phyloP scores from a whole-genome alignment of 1,139 yeast species.

The Yamadazyma oceani region DNA sequence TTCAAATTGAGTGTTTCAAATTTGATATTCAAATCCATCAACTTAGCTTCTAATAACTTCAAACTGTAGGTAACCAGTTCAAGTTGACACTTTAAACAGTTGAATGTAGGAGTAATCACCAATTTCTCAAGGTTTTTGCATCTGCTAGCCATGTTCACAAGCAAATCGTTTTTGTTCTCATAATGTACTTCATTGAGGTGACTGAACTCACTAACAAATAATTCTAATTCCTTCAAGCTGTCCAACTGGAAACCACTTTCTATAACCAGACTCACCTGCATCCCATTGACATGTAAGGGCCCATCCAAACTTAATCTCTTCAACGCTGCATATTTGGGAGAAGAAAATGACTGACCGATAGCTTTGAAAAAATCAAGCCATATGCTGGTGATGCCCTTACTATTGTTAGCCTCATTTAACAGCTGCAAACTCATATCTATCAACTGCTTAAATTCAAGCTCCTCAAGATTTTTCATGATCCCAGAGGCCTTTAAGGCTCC shows the following conservation, averaged over 20 bases:
- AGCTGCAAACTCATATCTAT: conserved; percentile 7
- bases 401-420: conserved; percentile 11
- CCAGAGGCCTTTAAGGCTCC: conserved; percentile 1
- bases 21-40: conserved; percentile 7
- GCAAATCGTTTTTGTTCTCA: conserved; percentile 9
- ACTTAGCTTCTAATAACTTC: conserved; percentile 1
- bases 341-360: neutral
- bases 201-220: conserved; percentile 14
- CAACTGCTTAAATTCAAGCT: conserved; percentile 12
- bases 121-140: conserved; percentile 7
- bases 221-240: conserved; percentile 3
- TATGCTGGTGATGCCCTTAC: conserved; percentile 6
- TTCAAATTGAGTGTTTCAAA: conserved; percentile 13
- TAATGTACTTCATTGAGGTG: conserved; percentile 14
- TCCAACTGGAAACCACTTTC: conserved; percentile 7
- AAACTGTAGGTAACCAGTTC: conserved; percentile 8
- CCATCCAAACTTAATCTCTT: conserved; percentile 13
- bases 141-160: conserved; percentile 4
- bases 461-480: conserved; percentile 4
- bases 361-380: conserved; percentile 14
- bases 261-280: conserved; percentile 1
- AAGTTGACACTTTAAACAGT: conserved; percentile 16
- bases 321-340: neutral
- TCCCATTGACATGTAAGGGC: conserved; percentile 10
- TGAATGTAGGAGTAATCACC: conserved; percentile 13